Base-by-base conservation (phyloP, 352 stramenopile species). In the Phytophthora pini region DNA sequence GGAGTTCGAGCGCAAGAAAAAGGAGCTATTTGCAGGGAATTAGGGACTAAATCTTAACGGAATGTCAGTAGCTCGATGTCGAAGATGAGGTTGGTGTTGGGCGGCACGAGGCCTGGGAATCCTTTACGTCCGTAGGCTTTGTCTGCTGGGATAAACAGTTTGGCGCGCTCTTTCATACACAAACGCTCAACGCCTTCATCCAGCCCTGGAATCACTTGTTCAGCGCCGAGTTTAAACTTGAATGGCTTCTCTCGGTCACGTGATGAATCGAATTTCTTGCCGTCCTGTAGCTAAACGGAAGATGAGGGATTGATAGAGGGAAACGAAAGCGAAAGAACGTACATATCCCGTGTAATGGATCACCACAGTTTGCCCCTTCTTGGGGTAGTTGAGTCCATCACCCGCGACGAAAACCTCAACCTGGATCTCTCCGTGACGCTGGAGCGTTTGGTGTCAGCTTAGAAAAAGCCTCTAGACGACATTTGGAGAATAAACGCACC, bases 41-140 rank as follows among this genome's bases (percentile, higher is more conserved):
- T 47, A 66, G 13, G 10, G 8, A 12, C 31, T 36, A 36, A 36
- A 27, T 58, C 40, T 56, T 70, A 92, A 65, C 86, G 82, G 59
- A 94, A 95, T 52, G 88, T 89, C 27, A 98, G 67, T 15, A 98
- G 69, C 61, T 98, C 93, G 11, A 98, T 82, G 65, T 98, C 94
- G 64, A 98, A 98, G 24, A 95, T 86, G 24, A 98, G 74, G 68
- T 96, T 92, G 24, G 91, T 97, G 74, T 98, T 97, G 36, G 92
- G 90, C 2, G 93, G 92, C 34, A 98, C 76, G n/a, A 95, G 79
- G 9, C 86, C 87, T 11, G 86, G 84, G 56, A 95, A 95, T 15
- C 89, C 89, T 69, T 88, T 91, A 32, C 84, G 76, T 20, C 89
- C 89, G 64, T 97, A 97, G 2, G 85, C 90, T 60, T 96, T 92